Evolutionary conservation across 176 grass and related monocot genomes (phyloP).

Genomic region (Thalia dealbata): DNA sequence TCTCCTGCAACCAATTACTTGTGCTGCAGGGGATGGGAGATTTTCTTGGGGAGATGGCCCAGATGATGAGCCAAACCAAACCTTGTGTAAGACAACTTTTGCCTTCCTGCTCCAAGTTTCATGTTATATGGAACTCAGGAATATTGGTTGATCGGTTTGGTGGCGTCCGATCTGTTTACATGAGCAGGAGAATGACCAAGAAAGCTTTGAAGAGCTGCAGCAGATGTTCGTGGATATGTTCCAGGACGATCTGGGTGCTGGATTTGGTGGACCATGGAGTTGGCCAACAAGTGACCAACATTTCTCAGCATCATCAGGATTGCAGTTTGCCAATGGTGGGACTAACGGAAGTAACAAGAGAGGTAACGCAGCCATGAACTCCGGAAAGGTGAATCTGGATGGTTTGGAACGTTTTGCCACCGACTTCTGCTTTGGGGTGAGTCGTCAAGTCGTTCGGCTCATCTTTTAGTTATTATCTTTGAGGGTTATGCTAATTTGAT

Average conservation of each 20-base stretch:
- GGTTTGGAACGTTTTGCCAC: conserved; percentile 9
- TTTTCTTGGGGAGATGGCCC: conserved; percentile 83
- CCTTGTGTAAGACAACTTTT: conserved; percentile 36
- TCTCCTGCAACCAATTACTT: conserved; percentile 8
- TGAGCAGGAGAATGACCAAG: conserved; percentile 46
- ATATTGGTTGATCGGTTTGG: not conserved
- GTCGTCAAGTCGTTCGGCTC: not conserved
- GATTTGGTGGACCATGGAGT: conserved; percentile 38
- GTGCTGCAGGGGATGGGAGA: conserved; percentile 70
- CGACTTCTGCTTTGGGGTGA: conserved; percentile 80
- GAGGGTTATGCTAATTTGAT: not conserved
- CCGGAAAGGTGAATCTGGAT: conserved; percentile 32
- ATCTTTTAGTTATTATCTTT: not conserved
- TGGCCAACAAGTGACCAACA: not conserved
- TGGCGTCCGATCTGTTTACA: not conserved
- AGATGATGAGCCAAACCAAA: conserved; percentile 87
- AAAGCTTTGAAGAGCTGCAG: conserved; percentile 88
- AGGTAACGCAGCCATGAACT: conserved; percentile 49
- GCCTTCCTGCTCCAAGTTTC: not conserved
- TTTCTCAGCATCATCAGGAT: not conserved
- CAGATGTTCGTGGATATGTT: conserved; percentile 85
- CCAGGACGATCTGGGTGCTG: conserved; percentile 52
- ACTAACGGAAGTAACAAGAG: conserved; percentile 42
- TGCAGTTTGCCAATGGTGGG: not conserved
- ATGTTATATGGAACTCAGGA: not conserved